Evolutionary conservation across 306 rosid species (phyloP).

Genomic region (Lagenaria siceraria): DNA sequence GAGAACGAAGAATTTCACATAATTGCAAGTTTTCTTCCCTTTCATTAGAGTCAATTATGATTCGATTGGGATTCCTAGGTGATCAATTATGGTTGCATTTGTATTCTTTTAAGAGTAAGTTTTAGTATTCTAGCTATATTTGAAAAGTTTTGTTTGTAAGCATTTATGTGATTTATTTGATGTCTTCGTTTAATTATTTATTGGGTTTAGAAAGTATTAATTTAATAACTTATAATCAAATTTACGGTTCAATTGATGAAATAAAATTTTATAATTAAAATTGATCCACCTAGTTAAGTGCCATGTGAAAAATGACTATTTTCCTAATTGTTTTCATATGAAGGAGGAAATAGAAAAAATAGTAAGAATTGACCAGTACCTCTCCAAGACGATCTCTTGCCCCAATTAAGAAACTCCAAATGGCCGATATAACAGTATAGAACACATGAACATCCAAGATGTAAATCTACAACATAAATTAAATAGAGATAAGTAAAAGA

Average conservation of each 20-base stretch:
- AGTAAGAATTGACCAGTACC: constrained; percentile 25
- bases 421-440: constrained; percentile 63
- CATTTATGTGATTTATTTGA: background rate
- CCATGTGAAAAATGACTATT: background rate
- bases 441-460: constrained; percentile 63
- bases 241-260: too few relatives aligned
- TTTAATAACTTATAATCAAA: background rate
- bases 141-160: background rate
- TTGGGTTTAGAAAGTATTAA: background rate
- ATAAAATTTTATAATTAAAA: background rate
- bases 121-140: background rate
- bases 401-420: constrained; percentile 86
- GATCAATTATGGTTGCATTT: background rate
- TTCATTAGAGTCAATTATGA: too few relatives aligned
- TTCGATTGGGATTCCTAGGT: too few relatives aligned
- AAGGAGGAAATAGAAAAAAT: background rate
- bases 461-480: constrained; percentile 41
- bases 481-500: background rate
- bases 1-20: too few relatives aligned
- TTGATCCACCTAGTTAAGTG: background rate
- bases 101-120: background rate
- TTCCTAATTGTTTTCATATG: background rate
- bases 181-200: background rate
- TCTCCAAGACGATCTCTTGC: constrained; percentile 94
- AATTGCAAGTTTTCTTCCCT: too few relatives aligned